phyloP scores from a whole-genome alignment of 257 asterid genomes.

The Eucommia ulmoides region DNA sequence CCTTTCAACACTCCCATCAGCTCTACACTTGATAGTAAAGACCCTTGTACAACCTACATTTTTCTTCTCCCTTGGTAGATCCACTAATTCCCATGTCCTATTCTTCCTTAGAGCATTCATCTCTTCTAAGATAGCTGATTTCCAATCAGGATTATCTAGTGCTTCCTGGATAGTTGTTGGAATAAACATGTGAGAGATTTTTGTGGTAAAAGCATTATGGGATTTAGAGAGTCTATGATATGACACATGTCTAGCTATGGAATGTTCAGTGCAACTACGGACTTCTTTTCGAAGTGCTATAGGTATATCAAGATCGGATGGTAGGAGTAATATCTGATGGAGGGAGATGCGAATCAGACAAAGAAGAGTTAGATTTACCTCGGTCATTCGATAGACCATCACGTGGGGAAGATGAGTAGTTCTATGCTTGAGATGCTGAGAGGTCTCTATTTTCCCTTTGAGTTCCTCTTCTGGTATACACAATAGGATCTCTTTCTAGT shows the following conservation, averaged over 20 bases:
- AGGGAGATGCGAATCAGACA: no score
- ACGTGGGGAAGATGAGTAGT: neutral
- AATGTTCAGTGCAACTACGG: constrained; percentile 1
- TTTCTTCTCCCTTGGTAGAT: constrained; percentile 1
- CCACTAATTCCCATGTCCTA: neutral
- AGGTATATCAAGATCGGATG: neutral
- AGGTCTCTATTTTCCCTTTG: no score
- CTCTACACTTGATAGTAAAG: constrained; percentile 1
- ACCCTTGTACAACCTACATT: constrained; percentile 3
- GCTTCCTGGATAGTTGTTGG: neutral
- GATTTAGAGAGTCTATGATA: no score
- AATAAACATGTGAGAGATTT: no score
- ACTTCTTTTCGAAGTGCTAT: neutral
- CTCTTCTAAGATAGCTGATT: neutral
- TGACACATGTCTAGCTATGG: no score
- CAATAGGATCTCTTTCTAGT: no score
- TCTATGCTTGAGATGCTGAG: neutral
- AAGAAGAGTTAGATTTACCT: no score
- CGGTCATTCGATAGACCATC: no score
- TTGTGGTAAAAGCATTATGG: no score
- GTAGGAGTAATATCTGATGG: no score
- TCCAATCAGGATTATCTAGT: neutral
- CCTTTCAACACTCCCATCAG: neutral
- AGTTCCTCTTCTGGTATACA: no score
- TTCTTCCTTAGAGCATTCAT: neutral